Evolutionary conservation across 225 moss, liverwort and hornwort genomes (phyloP).

Genomic region (Pseudisothecium myosuroides): DNA sequence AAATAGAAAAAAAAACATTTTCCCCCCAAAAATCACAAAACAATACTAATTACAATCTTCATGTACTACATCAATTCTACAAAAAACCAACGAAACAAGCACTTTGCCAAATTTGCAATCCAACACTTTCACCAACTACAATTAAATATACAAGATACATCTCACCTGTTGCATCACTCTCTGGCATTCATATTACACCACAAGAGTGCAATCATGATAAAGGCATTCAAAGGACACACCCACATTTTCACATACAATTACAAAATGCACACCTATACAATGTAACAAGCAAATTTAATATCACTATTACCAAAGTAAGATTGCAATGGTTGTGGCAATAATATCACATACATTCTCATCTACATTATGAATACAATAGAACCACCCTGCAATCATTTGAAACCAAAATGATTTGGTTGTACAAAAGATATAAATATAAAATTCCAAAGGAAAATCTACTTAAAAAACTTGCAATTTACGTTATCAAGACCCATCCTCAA

Average conservation of each 20-base stretch:
- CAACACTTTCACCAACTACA: neutral
- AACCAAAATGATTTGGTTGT: neutral
- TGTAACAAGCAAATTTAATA: neutral
- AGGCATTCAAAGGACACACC: neutral
- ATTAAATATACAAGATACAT: neutral
- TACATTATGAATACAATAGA: neutral
- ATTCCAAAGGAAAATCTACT: neutral
- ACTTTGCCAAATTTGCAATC: neutral
- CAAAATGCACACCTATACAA: neutral
- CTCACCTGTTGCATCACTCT: fast-evolving
- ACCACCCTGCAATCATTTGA: neutral
- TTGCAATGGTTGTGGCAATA: neutral
- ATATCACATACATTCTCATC: neutral
- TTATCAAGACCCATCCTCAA: fast-evolving
- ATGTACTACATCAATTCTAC: too few species aligned
- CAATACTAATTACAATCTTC: too few species aligned
- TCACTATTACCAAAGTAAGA: neutral
- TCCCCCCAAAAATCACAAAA: neutral
- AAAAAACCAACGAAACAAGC: too few species aligned
- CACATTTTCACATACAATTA: neutral
- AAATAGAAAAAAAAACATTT: neutral
- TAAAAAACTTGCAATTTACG: neutral
- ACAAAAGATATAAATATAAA: neutral
- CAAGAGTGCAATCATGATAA: fast-evolving
- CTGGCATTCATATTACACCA: neutral